Evolutionary conservation across 352 stramenopile species (phyloP).

Genomic region (Pythium biforme): DNA sequence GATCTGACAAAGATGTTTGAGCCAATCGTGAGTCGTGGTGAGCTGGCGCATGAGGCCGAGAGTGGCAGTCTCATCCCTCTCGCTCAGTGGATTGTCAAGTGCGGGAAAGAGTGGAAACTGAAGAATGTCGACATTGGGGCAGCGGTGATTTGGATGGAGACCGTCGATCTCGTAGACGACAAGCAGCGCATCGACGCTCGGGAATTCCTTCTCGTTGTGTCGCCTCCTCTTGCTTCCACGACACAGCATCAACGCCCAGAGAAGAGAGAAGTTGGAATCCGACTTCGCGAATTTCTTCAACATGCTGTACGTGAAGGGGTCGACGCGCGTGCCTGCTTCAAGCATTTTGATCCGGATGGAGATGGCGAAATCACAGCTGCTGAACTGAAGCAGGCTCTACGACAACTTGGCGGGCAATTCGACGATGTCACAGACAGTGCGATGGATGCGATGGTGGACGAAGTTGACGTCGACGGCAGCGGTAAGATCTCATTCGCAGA

Average conservation of each 20-base stretch:
- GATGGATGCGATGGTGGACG: slow-evolving; percentile 42
- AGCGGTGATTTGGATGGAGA: slow-evolving; percentile 8
- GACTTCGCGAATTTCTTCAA: slow-evolving; percentile 30
- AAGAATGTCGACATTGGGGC: slow-evolving; percentile 23
- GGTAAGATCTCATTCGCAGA: slow-evolving; percentile 58
- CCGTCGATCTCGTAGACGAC: slow-evolving; percentile 31
- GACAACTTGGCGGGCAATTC: slow-evolving; percentile 46
- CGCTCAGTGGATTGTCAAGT: slow-evolving; percentile 38
- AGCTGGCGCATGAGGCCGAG: neutral
- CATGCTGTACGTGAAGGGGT: slow-evolving; percentile 45
- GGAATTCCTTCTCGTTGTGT: slow-evolving; percentile 32
- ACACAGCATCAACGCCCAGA: neutral
- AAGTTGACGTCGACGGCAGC: slow-evolving; percentile 51
- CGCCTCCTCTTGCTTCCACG: neutral
- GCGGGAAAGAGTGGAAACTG: slow-evolving; percentile 32
- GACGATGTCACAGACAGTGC: slow-evolving; percentile 38
- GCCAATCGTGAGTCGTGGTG: neutral
- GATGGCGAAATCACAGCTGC: slow-evolving; percentile 46
- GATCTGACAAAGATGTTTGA: slow-evolving; percentile 13
- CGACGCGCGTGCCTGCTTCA: slow-evolving; percentile 47
- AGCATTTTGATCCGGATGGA: slow-evolving; percentile 52
- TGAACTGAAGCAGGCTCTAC: slow-evolving; percentile 55
- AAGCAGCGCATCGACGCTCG: slow-evolving; percentile 27
- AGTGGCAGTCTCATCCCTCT: slow-evolving; percentile 1
- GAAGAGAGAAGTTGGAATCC: slow-evolving; percentile 17